phyloP scores from a whole-genome alignment of 2,329 filamentous ascomycete species.

The Apiospora koreana region DNA sequence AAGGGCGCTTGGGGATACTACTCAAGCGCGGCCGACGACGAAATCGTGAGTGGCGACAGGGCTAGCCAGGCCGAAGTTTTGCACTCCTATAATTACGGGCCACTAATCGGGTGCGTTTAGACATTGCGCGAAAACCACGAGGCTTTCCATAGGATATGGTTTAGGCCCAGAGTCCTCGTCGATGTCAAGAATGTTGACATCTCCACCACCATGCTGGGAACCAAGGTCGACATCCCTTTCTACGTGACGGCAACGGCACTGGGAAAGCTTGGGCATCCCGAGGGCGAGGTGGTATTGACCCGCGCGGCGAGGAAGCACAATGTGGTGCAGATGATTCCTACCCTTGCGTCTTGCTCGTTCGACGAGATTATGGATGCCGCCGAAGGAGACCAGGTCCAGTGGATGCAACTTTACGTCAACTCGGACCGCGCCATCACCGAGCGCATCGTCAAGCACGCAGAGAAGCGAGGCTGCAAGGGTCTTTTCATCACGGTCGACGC shows the following conservation, averaged over 20 bases:
- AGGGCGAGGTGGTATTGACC: constrained; percentile 92
- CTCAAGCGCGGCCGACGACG: constrained; percentile 87
- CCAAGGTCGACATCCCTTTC: constrained; percentile 81
- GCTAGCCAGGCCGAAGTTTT: not conserved
- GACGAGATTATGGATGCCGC: constrained; percentile 93
- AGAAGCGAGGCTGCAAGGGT: constrained; percentile 87
- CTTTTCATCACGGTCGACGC: constrained; percentile 99
- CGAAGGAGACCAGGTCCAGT: constrained; percentile 81
- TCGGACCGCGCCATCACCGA: constrained; percentile 90
- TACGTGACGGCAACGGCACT: constrained; percentile 96
- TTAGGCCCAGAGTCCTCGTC: constrained; percentile 84
- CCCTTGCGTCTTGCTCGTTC: constrained; percentile 93
- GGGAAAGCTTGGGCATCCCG: constrained; percentile 89
- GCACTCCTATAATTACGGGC: not conserved
- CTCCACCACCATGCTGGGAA: constrained; percentile 90
- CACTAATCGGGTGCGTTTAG: constrained; percentile 40
- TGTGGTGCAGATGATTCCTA: constrained; percentile 98
- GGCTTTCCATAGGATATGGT: constrained; percentile 97
- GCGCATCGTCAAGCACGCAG: constrained; percentile 88
- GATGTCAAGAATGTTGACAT: constrained; percentile 88
- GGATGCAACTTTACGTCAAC: constrained; percentile 98
- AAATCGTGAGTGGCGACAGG: constrained; percentile 62
- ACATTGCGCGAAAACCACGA: constrained; percentile 94
- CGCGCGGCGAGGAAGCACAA: constrained; percentile 81
- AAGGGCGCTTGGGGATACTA: constrained; percentile 98